A percentile compares a stretch with the other conserved stretches of the same genome.
Evolutionary conservation across 2,329 filamentous ascomycete species (phyloP).

Genomic region (Ophiostoma sp.): DNA sequence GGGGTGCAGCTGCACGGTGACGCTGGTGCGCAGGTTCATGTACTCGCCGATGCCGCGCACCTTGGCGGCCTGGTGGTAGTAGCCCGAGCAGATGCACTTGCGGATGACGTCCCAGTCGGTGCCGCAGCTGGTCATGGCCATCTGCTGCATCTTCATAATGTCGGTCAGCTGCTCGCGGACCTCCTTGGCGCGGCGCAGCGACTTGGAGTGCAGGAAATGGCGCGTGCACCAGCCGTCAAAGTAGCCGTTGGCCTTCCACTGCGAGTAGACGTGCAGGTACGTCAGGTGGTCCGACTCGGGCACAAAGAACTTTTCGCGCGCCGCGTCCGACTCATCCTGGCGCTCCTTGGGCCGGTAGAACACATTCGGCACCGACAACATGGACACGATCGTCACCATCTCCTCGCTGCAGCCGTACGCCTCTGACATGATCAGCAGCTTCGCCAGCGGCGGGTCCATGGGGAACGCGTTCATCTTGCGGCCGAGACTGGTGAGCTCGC

Average conservation of each 20-base stretch:
- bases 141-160: constrained; percentile 91
- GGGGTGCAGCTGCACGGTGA: constrained; percentile 89
- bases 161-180: constrained; percentile 89
- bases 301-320: constrained; percentile 96
- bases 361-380: constrained; percentile 93
- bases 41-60: constrained; percentile 97
- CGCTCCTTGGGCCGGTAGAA: constrained; percentile 97
- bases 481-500: constrained; percentile 81
- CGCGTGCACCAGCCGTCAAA: constrained; percentile 88
- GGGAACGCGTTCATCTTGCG: constrained; percentile 95
- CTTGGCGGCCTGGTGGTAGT: constrained; percentile 95
- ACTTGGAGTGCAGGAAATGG: constrained; percentile 95
- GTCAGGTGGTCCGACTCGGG: constrained; percentile 96
- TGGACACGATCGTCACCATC: constrained; percentile 96
- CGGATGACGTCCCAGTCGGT: constrained; percentile 96
- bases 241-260: constrained; percentile 88
- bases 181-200: constrained; percentile 83
- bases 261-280: constrained; percentile 88
- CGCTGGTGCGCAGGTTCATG: constrained; percentile 89
- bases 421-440: constrained; percentile 85
- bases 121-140: constrained; percentile 80
- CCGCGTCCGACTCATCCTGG: constrained; percentile 91
- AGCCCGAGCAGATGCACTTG: constrained; percentile 94
- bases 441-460: constrained; percentile 94
- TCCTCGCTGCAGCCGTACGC: constrained; percentile 93